A percentile compares a stretch with the other conserved stretches of the same genome.
Evolutionary conservation across 2,329 filamentous ascomycete genomes (phyloP).

Genomic region (Monosporascus sp.): DNA sequence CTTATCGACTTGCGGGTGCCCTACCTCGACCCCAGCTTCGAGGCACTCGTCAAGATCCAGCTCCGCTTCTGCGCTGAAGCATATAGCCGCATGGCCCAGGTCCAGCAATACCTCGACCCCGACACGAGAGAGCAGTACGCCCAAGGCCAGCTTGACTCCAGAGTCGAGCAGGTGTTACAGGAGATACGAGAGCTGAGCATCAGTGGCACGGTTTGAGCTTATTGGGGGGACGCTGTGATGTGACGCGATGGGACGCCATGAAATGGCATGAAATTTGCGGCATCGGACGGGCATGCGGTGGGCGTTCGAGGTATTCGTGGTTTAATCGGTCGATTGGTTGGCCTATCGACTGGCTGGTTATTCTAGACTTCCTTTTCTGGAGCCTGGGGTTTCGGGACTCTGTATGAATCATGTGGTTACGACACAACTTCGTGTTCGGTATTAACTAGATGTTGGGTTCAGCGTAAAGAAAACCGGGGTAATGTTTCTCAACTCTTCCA

Average conservation of each 20-base stretch:
- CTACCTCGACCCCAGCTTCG: slow-evolving; percentile 94
- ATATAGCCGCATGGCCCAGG: slow-evolving; percentile 96
- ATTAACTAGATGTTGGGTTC: too few relatives aligned
- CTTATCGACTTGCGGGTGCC: slow-evolving; percentile 95
- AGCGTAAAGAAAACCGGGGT: too few relatives aligned
- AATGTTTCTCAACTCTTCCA: too few relatives aligned
- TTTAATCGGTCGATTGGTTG: neutral
- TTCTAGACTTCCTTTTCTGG: neutral
- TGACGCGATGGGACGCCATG: neutral
- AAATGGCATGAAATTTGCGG: neutral
- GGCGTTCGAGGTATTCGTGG: neutral
- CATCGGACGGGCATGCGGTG: neutral
- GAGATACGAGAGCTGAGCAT: slow-evolving; percentile 98
- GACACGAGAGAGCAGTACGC: slow-evolving; percentile 96
- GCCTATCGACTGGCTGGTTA: neutral
- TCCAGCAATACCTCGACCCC: slow-evolving; percentile 95
- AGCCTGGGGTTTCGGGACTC: too few relatives aligned
- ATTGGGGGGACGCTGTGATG: too few relatives aligned
- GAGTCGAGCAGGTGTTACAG: slow-evolving; percentile 92
- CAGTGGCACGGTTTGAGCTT: slow-evolving; percentile 56
- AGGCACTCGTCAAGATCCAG: slow-evolving; percentile 98
- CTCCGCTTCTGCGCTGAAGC: slow-evolving; percentile 96
- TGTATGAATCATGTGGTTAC: too few relatives aligned
- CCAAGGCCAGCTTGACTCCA: slow-evolving; percentile 80
- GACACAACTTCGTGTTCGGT: too few relatives aligned